These are phyloP conservation scores for Scheffersomyces stambukii DNA, from an alignment of 1,139 yeast species.

Conservation along the genomic window DNA sequence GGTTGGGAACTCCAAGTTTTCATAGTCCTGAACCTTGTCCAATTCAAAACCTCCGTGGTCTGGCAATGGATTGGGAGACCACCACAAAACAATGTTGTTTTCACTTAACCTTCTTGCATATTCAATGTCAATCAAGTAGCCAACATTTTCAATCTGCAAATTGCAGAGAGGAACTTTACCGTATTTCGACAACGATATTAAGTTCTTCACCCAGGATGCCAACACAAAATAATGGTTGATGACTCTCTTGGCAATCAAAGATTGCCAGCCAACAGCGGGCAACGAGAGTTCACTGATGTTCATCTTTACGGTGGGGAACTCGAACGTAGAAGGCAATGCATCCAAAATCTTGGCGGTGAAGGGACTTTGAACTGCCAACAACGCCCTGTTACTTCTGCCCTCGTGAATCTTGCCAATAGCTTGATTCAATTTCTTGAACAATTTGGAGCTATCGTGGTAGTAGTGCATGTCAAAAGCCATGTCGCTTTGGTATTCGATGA, in stretches of 20 bases:
- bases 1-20: constrained; percentile 63
- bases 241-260: constrained; percentile 60
- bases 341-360: constrained; percentile 42
- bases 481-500: constrained; percentile 49
- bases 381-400: constrained; percentile 62
- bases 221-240: constrained; percentile 70
- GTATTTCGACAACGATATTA: constrained; percentile 63
- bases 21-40: constrained; percentile 52
- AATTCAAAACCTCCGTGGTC: constrained; percentile 84
- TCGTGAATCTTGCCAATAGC: constrained; percentile 57
- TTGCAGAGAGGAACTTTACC: constrained; percentile 86
- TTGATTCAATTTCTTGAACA: constrained; percentile 53
- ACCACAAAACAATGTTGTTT: constrained; percentile 79
- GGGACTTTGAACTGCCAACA: constrained; percentile 75
- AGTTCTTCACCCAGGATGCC: constrained; percentile 69
- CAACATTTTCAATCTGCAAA: constrained; percentile 68
- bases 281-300: constrained; percentile 51
- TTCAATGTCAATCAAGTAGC: constrained; percentile 76
- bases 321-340: constrained; percentile 41
- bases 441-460: constrained; percentile 44
- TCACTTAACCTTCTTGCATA: constrained; percentile 74
- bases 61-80: constrained; percentile 80
- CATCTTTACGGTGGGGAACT: constrained; percentile 66
- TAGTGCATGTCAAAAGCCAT: constrained; percentile 51
- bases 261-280: constrained; percentile 88